Percentiles rank a stretch among this genome's conserved stretches.
These are phyloP conservation scores for Geosmithia morbida DNA, from an alignment of 2,329 filamentous ascomycete species.

Conservation along the genomic window DNA sequence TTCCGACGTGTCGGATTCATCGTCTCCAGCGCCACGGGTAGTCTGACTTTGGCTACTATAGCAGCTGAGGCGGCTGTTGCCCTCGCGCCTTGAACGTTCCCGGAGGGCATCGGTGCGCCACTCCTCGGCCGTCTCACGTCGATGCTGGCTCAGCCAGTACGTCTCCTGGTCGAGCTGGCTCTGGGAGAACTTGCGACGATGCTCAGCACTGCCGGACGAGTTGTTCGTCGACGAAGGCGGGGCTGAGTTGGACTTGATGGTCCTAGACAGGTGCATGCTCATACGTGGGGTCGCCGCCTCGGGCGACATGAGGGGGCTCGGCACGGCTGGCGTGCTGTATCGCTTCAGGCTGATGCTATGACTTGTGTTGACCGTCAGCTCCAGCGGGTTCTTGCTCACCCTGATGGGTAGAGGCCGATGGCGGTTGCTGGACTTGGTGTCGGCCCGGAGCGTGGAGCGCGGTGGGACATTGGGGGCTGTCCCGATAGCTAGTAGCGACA, in stretches of 20 bases:
- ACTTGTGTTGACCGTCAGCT: not conserved
- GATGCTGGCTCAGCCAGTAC: constrained; percentile 2
- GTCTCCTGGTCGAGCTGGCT: constrained; percentile 1
- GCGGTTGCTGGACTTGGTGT: not conserved
- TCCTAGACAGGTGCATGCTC: not conserved
- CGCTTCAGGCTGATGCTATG: not conserved
- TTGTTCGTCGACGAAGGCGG: not conserved
- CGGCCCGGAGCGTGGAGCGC: not conserved
- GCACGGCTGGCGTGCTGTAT: constrained; percentile 1
- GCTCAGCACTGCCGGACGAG: not conserved
- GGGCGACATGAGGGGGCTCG: constrained; percentile 1
- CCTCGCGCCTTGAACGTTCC: constrained; percentile 1
- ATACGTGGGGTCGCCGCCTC: not conserved
- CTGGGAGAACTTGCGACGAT: not conserved
- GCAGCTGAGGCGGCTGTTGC: not conserved
- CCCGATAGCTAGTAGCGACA: constrained; percentile 1
- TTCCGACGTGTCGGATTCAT: not conserved
- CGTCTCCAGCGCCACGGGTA: not conserved
- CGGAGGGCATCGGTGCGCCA: constrained; percentile 1
- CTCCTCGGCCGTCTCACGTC: constrained; percentile 2
- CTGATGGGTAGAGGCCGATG: constrained; percentile 2
- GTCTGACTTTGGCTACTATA: not conserved
- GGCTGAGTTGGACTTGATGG: not conserved
- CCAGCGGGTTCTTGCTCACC: constrained; percentile 1
- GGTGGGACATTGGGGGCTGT: not conserved